These are phyloP conservation scores for Dactylellina leptospora DNA, from an alignment of 2,329 filamentous ascomycete species.

Conservation along the genomic window DNA sequence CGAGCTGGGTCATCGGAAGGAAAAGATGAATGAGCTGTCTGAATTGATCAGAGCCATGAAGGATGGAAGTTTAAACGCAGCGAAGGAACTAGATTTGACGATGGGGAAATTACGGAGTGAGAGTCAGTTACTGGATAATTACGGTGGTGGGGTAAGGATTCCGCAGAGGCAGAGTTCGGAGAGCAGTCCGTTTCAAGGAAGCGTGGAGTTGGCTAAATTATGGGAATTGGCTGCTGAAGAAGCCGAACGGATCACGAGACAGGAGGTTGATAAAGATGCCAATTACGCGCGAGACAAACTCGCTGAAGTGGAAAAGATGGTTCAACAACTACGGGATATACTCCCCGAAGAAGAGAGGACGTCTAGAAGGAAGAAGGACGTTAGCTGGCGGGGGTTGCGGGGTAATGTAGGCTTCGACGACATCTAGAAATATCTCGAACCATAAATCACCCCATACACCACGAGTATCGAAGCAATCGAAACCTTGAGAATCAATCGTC, in stretches of 20 bases:
- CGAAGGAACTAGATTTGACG: slow-evolving; percentile 25
- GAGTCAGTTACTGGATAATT: slow-evolving; percentile 42
- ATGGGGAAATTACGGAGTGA: slow-evolving; percentile 46
- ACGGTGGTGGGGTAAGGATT: slow-evolving; percentile 30
- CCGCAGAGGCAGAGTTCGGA: not conserved
- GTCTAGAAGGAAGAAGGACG: slow-evolving; percentile 8
- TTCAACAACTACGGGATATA: slow-evolving; percentile 19
- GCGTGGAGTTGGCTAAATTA: slow-evolving; percentile 34
- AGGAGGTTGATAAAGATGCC: slow-evolving; percentile 30
- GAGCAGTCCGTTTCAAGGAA: slow-evolving; percentile 19
- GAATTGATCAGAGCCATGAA: slow-evolving; percentile 45
- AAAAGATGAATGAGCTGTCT: slow-evolving; percentile 34
- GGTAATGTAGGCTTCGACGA: slow-evolving; percentile 46
- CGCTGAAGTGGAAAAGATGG: slow-evolving; percentile 27
- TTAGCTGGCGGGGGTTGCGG: slow-evolving; percentile 37
- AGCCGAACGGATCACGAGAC: slow-evolving; percentile 34
- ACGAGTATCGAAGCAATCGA: too few species aligned
- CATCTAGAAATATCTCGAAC: not conserved
- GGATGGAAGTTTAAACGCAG: slow-evolving; percentile 30
- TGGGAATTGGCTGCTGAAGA: slow-evolving; percentile 51
- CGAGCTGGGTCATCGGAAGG: slow-evolving; percentile 41
- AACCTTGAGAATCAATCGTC: too few species aligned
- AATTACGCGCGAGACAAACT: slow-evolving; percentile 24
- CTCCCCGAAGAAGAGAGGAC: slow-evolving; percentile 24
- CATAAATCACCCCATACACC: too few species aligned